Base-by-base conservation (phyloP, 2,329 filamentous ascomycete genomes). In the Cephalotrichum gorgonifer region DNA sequence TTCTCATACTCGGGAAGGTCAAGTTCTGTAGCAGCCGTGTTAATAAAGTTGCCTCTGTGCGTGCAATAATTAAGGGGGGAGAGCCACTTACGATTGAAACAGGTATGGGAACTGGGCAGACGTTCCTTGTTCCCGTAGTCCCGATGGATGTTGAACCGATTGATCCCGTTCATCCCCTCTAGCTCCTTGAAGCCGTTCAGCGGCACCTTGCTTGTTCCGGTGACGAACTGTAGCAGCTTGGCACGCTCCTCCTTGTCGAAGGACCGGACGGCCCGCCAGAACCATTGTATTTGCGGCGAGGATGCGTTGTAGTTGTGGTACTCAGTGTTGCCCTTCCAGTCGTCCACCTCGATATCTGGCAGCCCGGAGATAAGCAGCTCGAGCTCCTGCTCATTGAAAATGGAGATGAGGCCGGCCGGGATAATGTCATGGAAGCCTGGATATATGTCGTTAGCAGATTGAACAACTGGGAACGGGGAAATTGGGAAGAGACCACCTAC, bases 191-290 rank as follows among this genome's bases (percentile, higher is more conserved):
- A 98, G 12, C 93, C 93, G 58, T 98, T 98, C 45, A 98, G 81
- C 35, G 93, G 93, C 43, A 98, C 94, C 70, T 98, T 98, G 65
- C 87, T 94, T 17, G 94, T 98, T 64, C 93, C 93, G 1, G 94
- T 98, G 56, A 98, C 93, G 64, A 98, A 98, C 62, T 98, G 93
- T 42, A 98, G 77, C 54, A 98, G 73, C 69, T 98, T 98, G 58
- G 93, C 93, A 52, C 88, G 87, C 70, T 98, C 94, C 71, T 98
- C 94, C 71, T 97, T 97, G 72, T 97, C 94, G 62, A 96, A 98
- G 4, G 90, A 95, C 58, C 93, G 84, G 41, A 98, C 82, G 25
- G 93, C 93, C 60, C 94, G 85, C 93, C 93, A 98, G 80, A 98
- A 98, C 93, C 93, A 98, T 65, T 97, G 90, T 52, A 98, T 95